A percentile compares a stretch with the other conserved stretches of the same genome.
phyloP scores from a whole-genome alignment of 768 basidiomycete species.

The Ephemerocybe angulata region DNA sequence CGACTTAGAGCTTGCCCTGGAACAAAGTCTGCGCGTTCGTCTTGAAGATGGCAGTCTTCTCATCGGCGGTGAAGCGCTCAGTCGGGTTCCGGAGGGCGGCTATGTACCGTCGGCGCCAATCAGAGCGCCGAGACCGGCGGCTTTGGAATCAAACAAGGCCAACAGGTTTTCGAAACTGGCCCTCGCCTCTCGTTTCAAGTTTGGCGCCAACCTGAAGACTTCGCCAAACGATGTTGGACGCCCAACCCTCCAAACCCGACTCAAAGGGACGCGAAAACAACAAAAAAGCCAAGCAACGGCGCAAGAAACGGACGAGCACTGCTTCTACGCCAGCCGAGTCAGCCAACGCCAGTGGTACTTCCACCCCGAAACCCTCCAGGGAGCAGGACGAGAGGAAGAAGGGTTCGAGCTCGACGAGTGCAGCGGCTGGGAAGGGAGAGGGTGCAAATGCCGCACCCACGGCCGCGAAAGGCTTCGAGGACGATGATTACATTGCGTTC shows the following conservation, averaged over 20 bases:
- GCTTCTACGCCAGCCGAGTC: background rate
- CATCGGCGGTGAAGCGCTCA: no score
- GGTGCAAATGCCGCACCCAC: background rate
- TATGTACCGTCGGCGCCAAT: no score
- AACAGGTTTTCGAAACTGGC: background rate
- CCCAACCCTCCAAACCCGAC: background rate
- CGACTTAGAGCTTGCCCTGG: no score
- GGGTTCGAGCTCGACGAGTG: background rate
- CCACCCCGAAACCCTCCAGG: background rate
- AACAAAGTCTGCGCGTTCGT: no score
- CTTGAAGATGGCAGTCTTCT: no score
- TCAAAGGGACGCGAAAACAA: conserved; percentile 1
- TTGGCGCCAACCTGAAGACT: background rate
- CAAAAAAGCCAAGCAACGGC: conserved; percentile 2
- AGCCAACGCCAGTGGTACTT: background rate
- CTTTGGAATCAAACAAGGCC: background rate
- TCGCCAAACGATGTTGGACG: background rate
- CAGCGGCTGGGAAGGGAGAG: no score
- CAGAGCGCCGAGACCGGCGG: no score
- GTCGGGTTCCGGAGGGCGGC: no score
- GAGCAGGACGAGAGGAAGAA: background rate
- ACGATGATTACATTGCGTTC: conserved; percentile 2
- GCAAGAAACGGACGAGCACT: background rate
- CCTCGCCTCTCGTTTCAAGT: background rate
- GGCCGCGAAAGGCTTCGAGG: background rate